Evolutionary conservation across 352 stramenopile genomes (phyloP).

Genomic region (Phytopythium delawarense): DNA sequence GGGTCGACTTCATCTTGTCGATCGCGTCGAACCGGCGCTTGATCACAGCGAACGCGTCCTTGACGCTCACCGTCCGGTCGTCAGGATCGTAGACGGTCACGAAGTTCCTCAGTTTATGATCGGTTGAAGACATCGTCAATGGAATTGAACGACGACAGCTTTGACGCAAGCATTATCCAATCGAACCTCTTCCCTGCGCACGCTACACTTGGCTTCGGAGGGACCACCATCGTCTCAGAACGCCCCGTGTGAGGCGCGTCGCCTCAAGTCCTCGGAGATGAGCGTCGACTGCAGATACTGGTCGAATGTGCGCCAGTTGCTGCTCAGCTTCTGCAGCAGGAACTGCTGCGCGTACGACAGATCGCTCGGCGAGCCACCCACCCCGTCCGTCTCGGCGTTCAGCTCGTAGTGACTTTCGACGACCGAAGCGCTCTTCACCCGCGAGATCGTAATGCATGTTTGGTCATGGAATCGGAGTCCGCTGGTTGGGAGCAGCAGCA

Average conservation of each 20-base stretch:
- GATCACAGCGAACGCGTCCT: no score
- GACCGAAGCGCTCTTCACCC: conserved; percentile 4
- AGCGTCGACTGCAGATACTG: neutral
- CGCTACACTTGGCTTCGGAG: no score
- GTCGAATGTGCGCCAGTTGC: neutral
- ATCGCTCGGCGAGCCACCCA: conserved; percentile 11
- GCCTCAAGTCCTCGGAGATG: neutral
- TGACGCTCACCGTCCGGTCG: no score
- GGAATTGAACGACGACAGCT: no score
- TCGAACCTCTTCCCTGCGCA: no score
- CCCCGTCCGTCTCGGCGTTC: conserved; percentile 13
- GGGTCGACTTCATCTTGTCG: no score
- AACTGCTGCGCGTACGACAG: conserved; percentile 8
- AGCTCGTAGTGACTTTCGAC: conserved; percentile 16
- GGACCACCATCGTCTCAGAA: neutral
- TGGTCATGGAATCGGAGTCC: conserved; percentile 14
- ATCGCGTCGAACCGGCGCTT: no score
- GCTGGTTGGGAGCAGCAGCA: conserved; percentile 12
- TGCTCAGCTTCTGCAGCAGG: conserved; percentile 4
- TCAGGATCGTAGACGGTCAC: no score
- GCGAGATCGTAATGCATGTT: conserved; percentile 16
- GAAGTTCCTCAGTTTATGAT: no score
- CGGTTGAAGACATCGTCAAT: no score
- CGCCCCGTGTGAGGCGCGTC: neutral
- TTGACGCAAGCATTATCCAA: no score